Evolutionary conservation across 2,329 filamentous ascomycete species (phyloP).

Genomic region (Colletotrichum sansevieriae): DNA sequence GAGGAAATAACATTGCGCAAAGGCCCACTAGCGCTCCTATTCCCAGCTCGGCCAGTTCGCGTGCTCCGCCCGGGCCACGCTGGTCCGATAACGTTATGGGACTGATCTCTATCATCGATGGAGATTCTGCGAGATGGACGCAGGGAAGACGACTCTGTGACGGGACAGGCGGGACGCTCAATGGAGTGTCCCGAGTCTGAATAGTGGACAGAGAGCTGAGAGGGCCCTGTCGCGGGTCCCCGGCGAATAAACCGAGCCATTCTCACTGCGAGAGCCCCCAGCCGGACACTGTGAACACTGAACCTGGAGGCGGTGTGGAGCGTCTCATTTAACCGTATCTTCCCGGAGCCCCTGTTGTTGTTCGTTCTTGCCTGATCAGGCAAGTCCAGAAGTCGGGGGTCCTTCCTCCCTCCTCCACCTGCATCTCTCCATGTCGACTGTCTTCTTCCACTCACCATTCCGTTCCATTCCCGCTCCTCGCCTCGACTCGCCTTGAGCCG

Average conservation of each 20-base stretch:
- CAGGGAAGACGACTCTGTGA: not conserved
- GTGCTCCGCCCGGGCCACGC: constrained; percentile 8
- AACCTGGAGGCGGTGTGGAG: constrained; percentile 28
- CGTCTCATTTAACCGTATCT: constrained; percentile 42
- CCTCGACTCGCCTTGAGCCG: not conserved
- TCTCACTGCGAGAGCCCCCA: not conserved
- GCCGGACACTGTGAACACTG: not conserved
- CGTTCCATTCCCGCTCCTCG: not conserved
- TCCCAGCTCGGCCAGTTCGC: not conserved
- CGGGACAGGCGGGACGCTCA: not conserved
- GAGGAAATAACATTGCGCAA: constrained; percentile 4
- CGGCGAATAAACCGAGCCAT: constrained; percentile 36
- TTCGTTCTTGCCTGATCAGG: constrained; percentile 9
- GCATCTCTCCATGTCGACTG: no score
- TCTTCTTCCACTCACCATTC: not conserved
- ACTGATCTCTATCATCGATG: not conserved
- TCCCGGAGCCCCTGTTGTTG: not conserved
- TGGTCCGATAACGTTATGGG: constrained; percentile 4
- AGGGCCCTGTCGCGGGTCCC: constrained; percentile 4
- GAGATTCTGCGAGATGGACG: not conserved
- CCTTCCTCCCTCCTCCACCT: no score
- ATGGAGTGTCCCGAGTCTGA: no score
- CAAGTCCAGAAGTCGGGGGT: constrained; percentile 7
- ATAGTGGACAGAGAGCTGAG: not conserved
- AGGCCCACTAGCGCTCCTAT: not conserved